These are phyloP conservation scores for Metarhizium robertsii DNA, from an alignment of 2,329 filamentous ascomycete species.

Conservation along the genomic window DNA sequence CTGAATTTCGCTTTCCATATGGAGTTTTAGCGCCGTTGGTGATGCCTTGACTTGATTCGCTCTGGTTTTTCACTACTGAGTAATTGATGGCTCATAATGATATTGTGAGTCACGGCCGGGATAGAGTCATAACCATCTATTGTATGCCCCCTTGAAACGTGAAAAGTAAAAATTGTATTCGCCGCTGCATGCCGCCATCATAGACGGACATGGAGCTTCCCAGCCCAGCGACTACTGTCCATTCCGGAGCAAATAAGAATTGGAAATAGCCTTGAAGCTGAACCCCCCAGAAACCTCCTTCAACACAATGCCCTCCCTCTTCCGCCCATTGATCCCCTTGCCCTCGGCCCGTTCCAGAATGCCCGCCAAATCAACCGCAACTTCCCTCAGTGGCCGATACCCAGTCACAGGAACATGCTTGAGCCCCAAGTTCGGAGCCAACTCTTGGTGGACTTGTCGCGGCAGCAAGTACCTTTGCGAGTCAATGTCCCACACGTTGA, in stretches of 20 bases:
- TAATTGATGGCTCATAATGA: not conserved
- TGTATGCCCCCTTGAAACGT: too few relatives aligned
- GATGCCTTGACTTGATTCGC: not conserved
- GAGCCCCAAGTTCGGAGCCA: constrained; percentile 17
- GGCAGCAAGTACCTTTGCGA: constrained; percentile 17
- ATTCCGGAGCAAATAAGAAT: constrained; percentile 16
- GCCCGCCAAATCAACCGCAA: not conserved
- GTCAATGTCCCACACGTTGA: constrained; percentile 21
- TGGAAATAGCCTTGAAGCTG: not conserved
- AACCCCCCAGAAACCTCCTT: constrained; percentile 13
- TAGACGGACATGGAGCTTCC: too few relatives aligned
- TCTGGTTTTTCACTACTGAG: too few relatives aligned
- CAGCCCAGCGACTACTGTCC: constrained; percentile 9
- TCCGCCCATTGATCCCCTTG: constrained; percentile 10
- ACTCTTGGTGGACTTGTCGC: constrained; percentile 14
- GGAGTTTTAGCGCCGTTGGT: not conserved
- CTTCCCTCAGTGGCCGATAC: not conserved
- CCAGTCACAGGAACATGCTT: constrained; percentile 17
- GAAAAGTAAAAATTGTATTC: too few relatives aligned
- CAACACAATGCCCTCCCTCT: constrained; percentile 13
- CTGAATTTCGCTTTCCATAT: not conserved
- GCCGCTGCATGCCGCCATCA: too few relatives aligned
- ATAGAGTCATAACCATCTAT: not conserved
- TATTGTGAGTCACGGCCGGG: not conserved
- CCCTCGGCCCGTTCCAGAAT: constrained; percentile 13